Conservation (phyloP, 2,329 filamentous ascomycete genomes). For the Epichloe sibirici region DNA sequence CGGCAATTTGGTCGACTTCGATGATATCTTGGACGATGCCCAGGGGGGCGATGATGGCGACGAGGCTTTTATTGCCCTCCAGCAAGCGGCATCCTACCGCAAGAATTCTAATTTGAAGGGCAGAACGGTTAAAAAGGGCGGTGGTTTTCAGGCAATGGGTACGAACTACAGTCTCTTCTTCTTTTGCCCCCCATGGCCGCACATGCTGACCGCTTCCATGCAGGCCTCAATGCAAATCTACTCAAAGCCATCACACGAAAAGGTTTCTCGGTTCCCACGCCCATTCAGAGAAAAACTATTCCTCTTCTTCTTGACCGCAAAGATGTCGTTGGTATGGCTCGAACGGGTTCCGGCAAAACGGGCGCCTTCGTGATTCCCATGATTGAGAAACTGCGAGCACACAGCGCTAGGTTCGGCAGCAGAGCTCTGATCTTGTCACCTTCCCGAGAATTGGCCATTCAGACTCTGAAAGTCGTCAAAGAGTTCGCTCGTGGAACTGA, state of each 20-base stretch:
- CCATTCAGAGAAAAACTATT: conserved; percentile 94
- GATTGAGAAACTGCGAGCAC: conserved; percentile 84
- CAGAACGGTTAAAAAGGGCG: conserved; percentile 82
- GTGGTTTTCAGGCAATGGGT: conserved; percentile 94
- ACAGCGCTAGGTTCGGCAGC: conserved; percentile 76
- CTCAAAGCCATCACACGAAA: conserved; percentile 87
- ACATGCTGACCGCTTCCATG: not conserved
- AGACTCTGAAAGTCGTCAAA: conserved; percentile 93
- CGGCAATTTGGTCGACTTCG: conserved; percentile 41
- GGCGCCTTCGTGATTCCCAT: conserved; percentile 97
- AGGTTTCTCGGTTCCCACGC: conserved; percentile 90
- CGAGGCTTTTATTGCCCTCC: conserved; percentile 80
- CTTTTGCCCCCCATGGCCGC: no score
- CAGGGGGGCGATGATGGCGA: conserved; percentile 48
- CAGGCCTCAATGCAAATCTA: conserved; percentile 66
- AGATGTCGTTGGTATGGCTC: conserved; percentile 97
- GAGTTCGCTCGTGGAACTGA: conserved; percentile 86
- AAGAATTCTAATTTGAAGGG: conserved; percentile 75
- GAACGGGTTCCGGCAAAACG: conserved; percentile 98
- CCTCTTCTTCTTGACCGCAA: conserved; percentile 79
- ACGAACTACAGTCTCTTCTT: conserved; percentile 11
- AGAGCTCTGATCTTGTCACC: conserved; percentile 83
- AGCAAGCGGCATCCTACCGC: conserved; percentile 77
- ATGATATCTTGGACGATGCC: conserved; percentile 46
- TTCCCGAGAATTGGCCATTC: conserved; percentile 84